These are phyloP conservation scores for Favolaschia claudopus DNA, from an alignment of 768 basidiomycete species.

Conservation along the genomic window DNA sequence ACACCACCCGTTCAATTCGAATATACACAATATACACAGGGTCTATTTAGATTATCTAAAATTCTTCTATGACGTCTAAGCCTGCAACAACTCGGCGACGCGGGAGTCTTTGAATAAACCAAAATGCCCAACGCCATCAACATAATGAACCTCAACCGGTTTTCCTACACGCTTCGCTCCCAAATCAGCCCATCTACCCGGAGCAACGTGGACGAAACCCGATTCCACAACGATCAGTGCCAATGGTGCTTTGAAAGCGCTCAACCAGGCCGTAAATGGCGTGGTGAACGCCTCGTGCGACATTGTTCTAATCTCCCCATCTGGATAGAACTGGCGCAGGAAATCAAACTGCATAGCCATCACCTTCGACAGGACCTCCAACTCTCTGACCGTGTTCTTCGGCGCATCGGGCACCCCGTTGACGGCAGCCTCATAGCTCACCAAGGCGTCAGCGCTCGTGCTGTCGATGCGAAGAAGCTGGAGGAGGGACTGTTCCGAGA, in stretches of 20 bases:
- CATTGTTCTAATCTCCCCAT: neutral
- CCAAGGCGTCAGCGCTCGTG: slow-evolving; percentile 2
- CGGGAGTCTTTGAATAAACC: neutral
- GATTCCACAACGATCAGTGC: slow-evolving; percentile 2
- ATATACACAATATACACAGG: too few species aligned
- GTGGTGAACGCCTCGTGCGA: slow-evolving; percentile 7
- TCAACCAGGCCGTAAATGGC: slow-evolving; percentile 6
- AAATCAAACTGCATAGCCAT: slow-evolving; percentile 8
- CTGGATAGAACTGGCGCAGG: slow-evolving; percentile 9
- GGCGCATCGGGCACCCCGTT: neutral
- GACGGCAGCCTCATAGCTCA: slow-evolving; percentile 20
- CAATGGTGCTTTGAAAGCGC: neutral
- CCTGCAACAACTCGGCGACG: neutral
- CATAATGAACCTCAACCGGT: neutral
- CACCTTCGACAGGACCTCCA: slow-evolving; percentile 5
- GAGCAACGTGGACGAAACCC: neutral
- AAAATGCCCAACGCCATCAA: slow-evolving; percentile 11
- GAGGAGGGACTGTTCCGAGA: neutral
- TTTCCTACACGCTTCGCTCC: neutral
- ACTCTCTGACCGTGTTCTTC: neutral
- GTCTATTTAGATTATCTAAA: too few species aligned
- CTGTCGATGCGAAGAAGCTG: slow-evolving; percentile 1
- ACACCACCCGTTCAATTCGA: too few species aligned
- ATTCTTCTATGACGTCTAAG: too few species aligned
- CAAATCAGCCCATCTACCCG: slow-evolving; percentile 5